Conservation (phyloP, 2,329 filamentous ascomycete species). For the Xylaria sp. region DNA sequence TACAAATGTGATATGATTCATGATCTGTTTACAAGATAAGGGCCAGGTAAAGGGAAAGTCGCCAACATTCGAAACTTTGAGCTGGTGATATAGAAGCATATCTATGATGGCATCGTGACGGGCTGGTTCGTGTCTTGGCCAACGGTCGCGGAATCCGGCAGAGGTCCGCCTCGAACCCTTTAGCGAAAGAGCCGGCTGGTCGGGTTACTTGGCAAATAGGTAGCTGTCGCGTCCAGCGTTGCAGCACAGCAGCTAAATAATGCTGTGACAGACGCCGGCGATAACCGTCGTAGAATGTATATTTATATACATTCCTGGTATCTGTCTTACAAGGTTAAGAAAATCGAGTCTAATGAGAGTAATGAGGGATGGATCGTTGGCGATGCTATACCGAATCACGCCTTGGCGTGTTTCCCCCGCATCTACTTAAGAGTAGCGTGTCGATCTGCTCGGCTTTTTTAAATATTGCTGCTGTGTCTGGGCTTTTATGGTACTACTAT, state of each 20-base stretch:
- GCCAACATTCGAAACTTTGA: not conserved
- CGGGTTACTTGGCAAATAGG: constrained; percentile 23
- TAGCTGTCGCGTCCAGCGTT: constrained; percentile 7
- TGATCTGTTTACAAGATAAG: constrained; percentile 10
- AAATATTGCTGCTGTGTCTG: not conserved
- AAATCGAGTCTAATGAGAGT: constrained; percentile 2
- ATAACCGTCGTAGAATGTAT: constrained; percentile 16
- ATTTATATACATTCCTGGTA: not conserved
- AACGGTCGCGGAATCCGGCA: not conserved
- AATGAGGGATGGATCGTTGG: constrained; percentile 13
- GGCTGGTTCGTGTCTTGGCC: not conserved
- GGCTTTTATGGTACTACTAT: not conserved
- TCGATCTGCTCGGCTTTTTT: constrained; percentile 13
- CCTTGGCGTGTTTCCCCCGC: constrained; percentile 29
- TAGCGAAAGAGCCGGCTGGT: constrained; percentile 27
- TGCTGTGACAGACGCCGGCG: constrained; percentile 1
- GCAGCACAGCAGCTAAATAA: constrained; percentile 16
- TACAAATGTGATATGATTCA: constrained; percentile 5
- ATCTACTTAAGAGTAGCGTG: constrained; percentile 19
- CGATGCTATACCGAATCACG: constrained; percentile 2
- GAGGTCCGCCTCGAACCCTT: not conserved
- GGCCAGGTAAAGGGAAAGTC: constrained; percentile 6
- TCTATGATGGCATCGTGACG: constrained; percentile 25
- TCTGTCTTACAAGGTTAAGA: not conserved
- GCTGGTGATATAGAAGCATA: constrained; percentile 17